Evolutionary conservation across 1,284 basidiomycete genomes (phyloP).

Genomic region (Xerocomus amazonicus): DNA sequence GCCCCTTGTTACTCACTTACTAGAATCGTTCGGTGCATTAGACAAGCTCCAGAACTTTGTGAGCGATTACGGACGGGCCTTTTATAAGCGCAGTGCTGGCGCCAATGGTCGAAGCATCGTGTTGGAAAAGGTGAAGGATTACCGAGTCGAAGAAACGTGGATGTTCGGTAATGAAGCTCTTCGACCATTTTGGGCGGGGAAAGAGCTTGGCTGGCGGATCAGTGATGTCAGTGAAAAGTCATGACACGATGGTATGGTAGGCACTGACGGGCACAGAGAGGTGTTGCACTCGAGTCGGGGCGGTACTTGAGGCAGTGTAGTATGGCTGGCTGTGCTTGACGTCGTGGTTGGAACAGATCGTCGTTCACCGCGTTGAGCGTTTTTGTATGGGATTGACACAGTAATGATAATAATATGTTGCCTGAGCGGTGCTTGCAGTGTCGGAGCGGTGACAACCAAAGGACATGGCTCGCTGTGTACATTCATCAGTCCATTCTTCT

Average conservation of each 20-base stretch:
- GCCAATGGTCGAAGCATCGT: conserved; percentile 22
- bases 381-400: too few species aligned
- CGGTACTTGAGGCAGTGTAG: conserved; percentile 20
- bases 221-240: conserved; percentile 25
- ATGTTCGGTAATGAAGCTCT: conserved; percentile 55
- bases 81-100: conserved; percentile 59
- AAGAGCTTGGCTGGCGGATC: conserved; percentile 81
- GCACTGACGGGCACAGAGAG: not conserved
- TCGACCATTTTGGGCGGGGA: conserved; percentile 92
- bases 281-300: conserved; percentile 1
- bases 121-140: conserved; percentile 36
- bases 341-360: not conserved
- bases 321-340: conserved; percentile 22
- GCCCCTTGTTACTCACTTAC: conserved; percentile 80
- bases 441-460: too few species aligned
- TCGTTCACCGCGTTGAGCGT: too few species aligned
- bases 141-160: conserved; percentile 53
- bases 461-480: too few species aligned
- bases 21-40: conserved; percentile 85
- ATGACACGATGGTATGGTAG: not conserved
- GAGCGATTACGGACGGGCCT: conserved; percentile 71
- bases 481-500: too few species aligned
- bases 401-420: too few species aligned
- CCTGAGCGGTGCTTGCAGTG: too few species aligned
- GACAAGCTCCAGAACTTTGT: conserved; percentile 79